These are phyloP conservation scores for Microbotryum saponariae DNA, from an alignment of 1,284 basidiomycete species.

Conservation along the genomic window DNA sequence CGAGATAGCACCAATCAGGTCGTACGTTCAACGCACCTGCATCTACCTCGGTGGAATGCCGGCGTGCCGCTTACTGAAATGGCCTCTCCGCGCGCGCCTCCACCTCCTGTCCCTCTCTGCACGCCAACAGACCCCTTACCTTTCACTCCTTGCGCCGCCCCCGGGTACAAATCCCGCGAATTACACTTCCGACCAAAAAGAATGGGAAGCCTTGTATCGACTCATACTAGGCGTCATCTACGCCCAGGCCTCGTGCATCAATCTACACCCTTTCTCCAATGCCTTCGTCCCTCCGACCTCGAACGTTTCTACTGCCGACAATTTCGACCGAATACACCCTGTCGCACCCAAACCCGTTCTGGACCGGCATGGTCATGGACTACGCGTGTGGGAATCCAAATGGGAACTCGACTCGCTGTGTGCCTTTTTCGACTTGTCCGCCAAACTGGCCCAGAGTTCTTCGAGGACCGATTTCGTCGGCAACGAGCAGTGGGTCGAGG, in stretches of 20 bases:
- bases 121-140: neutral
- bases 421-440: conserved; percentile 17
- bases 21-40: neutral
- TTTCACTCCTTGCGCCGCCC: neutral
- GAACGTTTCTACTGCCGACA: neutral
- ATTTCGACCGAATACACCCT: neutral
- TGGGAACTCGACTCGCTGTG: conserved; percentile 35
- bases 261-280: conserved; percentile 8
- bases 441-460: conserved; percentile 11
- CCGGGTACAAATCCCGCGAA: neutral
- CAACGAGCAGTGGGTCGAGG: neutral
- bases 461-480: conserved; percentile 14
- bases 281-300: conserved; percentile 13
- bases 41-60: neutral
- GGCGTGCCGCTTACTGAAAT: neutral
- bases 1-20: conserved; percentile 6
- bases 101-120: too few species aligned
- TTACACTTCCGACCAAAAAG: neutral
- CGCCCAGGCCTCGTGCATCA: conserved; percentile 5
- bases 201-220: conserved; percentile 3
- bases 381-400: conserved; percentile 37
- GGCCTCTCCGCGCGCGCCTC: neutral
- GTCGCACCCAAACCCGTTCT: neutral
- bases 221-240: conserved; percentile 5
- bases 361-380: neutral